Percentiles rank a stretch among this genome's conserved stretches.
These are phyloP conservation scores for Acacia acuminata DNA, from an alignment of 306 rosid species.

Conservation along the genomic window DNA sequence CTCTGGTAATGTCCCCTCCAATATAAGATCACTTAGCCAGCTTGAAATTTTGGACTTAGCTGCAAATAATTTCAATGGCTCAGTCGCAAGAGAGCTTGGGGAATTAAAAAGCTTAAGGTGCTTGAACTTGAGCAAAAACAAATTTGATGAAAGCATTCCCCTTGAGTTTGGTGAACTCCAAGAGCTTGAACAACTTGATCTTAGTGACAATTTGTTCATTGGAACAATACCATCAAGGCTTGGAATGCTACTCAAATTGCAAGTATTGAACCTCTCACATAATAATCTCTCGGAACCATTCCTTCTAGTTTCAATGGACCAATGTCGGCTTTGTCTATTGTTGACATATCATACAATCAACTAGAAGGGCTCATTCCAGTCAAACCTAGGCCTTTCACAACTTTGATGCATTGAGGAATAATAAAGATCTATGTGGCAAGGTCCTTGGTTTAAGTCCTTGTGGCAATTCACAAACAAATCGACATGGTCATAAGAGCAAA, in stretches of 20 bases:
- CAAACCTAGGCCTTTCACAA: conserved; percentile 6
- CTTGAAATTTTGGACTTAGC: neutral
- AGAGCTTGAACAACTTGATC: neutral
- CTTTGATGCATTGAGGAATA: conserved; percentile 15
- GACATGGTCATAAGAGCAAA: neutral
- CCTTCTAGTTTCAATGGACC: no score
- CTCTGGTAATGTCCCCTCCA: no score
- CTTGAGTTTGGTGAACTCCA: neutral
- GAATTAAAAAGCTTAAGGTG: neutral
- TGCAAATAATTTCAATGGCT: neutral
- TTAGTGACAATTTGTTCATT: neutral
- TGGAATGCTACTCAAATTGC: no score
- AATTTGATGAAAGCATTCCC: neutral
- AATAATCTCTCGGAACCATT: no score
- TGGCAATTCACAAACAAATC: no score
- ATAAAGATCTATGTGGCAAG: neutral
- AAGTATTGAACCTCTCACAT: no score
- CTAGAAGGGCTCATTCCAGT: neutral
- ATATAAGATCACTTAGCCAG: no score
- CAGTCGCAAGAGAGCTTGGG: neutral
- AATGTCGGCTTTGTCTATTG: no score
- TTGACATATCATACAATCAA: no score
- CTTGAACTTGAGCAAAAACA: neutral
- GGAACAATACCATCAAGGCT: neutral
- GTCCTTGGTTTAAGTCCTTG: neutral